These are phyloP conservation scores for Clitopilus passeckerianus DNA, from an alignment of 768 basidiomycete genomes.

Conservation along the genomic window DNA sequence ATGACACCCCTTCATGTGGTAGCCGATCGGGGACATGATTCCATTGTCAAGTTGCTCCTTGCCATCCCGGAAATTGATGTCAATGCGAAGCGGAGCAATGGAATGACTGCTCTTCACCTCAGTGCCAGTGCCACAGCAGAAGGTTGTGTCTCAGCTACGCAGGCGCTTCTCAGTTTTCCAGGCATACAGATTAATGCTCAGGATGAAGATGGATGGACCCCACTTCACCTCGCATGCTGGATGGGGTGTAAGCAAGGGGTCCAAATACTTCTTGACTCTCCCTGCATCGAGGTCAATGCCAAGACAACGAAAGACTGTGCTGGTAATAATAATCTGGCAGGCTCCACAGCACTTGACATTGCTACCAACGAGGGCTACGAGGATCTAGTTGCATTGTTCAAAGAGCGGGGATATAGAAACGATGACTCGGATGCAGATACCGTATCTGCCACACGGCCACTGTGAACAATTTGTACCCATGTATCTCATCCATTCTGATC, in stretches of 20 bases:
- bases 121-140: too few relatives aligned
- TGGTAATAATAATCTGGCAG: too few relatives aligned
- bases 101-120: too few relatives aligned
- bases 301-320: background rate
- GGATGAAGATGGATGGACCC: background rate
- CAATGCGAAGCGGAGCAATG: too few relatives aligned
- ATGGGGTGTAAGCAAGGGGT: background rate
- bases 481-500: too few relatives aligned
- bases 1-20: background rate
- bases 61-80: background rate
- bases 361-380: too few relatives aligned
- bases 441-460: too few relatives aligned
- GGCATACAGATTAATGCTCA: background rate
- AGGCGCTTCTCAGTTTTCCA: background rate
- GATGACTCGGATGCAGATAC: too few relatives aligned
- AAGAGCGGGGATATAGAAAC: too few relatives aligned
- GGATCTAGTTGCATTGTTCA: too few relatives aligned
- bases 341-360: too few relatives aligned
- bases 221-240: background rate
- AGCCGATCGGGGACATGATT: background rate
- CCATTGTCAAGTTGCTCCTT: background rate
- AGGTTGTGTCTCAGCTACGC: background rate
- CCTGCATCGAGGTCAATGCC: background rate
- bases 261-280: background rate
- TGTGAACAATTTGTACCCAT: too few relatives aligned